phyloP scores from a whole-genome alignment of 768 basidiomycete species.

The Rhodotorula paludigena region DNA sequence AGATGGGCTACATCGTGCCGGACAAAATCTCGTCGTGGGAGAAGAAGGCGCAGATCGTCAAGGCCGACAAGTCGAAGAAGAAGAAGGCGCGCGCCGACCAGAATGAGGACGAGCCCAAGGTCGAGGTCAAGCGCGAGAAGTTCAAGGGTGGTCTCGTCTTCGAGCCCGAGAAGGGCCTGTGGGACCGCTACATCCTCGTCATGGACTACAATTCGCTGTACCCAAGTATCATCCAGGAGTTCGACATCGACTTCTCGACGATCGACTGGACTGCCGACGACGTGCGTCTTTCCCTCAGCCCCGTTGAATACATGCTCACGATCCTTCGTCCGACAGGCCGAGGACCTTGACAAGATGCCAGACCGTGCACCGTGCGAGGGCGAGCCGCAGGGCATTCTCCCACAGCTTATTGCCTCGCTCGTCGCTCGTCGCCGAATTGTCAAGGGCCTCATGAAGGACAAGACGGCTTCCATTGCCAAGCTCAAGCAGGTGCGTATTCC shows the following conservation, averaged over 20 bases:
- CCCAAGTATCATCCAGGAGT: conserved; percentile 98
- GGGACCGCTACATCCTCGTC: conserved; percentile 94
- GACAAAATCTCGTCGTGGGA: conserved; percentile 72
- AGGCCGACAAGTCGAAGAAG: conserved; percentile 44
- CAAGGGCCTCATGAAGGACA: conserved; percentile 91
- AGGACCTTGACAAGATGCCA: conserved; percentile 76
- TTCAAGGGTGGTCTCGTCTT: conserved; percentile 98
- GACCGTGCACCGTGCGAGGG: conserved; percentile 68
- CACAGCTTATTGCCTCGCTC: conserved; percentile 92
- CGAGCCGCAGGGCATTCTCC: conserved; percentile 79
- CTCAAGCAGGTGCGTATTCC: conserved; percentile 76
- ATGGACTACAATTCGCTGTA: conserved; percentile 99
- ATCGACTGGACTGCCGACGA: conserved; percentile 57
- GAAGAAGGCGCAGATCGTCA: conserved; percentile 59
- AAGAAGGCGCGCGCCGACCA: conserved; percentile 53
- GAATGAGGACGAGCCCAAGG: conserved; percentile 48
- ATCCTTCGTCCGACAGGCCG: conserved; percentile 48
- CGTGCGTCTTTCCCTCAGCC: conserved; percentile 9
- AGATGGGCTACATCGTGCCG: conserved; percentile 89
- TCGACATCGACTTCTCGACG: conserved; percentile 98
- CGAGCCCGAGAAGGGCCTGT: conserved; percentile 88
- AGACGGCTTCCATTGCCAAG: conserved; percentile 61
- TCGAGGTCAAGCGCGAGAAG: conserved; percentile 60
- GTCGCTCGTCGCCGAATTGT: conserved; percentile 84
- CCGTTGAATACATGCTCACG: too few relatives aligned